Evolutionary conservation across 257 asterid genomes (phyloP), one percentile per base, ranked within the genome.

Genomic region (Penstemon eatonii): DNA sequence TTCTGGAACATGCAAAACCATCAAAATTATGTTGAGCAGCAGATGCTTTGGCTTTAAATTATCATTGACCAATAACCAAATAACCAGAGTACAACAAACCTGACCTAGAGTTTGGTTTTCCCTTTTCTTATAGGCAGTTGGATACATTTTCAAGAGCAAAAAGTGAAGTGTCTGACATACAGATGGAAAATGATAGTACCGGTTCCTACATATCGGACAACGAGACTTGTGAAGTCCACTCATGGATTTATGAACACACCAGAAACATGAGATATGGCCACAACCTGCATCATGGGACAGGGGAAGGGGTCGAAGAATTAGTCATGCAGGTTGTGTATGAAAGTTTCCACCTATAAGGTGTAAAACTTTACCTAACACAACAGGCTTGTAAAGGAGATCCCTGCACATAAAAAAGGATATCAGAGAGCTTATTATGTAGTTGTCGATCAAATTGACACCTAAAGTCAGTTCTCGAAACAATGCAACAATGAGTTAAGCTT

Each of bases 231-330:
- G 76, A 11, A 74, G 38, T 15, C 61, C 65, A 69, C 67, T 78
- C 90, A 82, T 85, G 49, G 90, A 82, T 39, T 56, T 75, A 25
- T 68, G 69, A 38, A 82, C 81, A 67, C 90, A 85, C 90, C 90
- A 82, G 69, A 82, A 85, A 72, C 87, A 85, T 42, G 84, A 85
- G 15, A 82, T 70, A 64, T 85, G 86, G 65, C 90, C 90, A 74
- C 90, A 85, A 12, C 75, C 90, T 85, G 83, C 76, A 69, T 39
- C 37, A 19, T 57, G 3, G 45, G 0, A 25, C 8, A 69, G 19
- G 19, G 18, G 56, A 6, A 6, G 10, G 43, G n/a, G 8, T 2
- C 13, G 8, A 44, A 15, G 15, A 36, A 66, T 76, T 46, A 61
- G 65, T 65, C 3, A 60, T 25, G 40, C 56, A 61, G 19, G 18